These are phyloP conservation scores for Trichoderma reesei DNA, from an alignment of 495 filamentous ascomycete genomes.

Conservation along the genomic window DNA sequence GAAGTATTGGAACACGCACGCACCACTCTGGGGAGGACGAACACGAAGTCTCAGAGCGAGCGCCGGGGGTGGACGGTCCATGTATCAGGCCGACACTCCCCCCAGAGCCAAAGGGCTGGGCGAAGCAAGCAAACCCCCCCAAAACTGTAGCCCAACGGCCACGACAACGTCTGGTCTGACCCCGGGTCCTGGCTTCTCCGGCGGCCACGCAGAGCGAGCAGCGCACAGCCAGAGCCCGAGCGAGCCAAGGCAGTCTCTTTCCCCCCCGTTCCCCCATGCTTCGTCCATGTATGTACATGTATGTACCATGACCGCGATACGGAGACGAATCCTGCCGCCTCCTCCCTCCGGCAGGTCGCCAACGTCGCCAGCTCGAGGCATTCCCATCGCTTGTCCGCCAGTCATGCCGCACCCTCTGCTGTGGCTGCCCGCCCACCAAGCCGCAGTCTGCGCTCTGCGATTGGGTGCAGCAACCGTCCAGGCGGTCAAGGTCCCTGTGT, in stretches of 20 bases:
- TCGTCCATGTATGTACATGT: too few species aligned
- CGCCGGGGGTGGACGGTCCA: not conserved
- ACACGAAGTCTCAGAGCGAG: not conserved
- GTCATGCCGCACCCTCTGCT: not conserved
- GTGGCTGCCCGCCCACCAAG: not conserved
- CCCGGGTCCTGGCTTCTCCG: too few species aligned
- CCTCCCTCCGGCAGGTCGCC: too few species aligned
- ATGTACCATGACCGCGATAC: too few species aligned
- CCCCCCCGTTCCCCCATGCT: too few species aligned
- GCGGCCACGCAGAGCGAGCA: too few species aligned
- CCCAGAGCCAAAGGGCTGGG: not conserved
- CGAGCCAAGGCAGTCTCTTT: too few species aligned
- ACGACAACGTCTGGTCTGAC: not conserved
- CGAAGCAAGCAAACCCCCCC: not conserved
- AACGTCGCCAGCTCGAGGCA: not conserved
- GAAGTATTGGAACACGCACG: too few species aligned
- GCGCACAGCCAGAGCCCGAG: too few species aligned
- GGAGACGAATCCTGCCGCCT: too few species aligned
- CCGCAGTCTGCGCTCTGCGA: not conserved
- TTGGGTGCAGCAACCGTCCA: not conserved
- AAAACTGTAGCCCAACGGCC: not conserved
- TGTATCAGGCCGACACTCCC: not conserved
- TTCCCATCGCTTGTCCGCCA: not conserved
- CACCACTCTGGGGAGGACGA: too few species aligned
- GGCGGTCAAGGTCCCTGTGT: slow-evolving; percentile 3